These are phyloP conservation scores for Oxytropis ochrocephala DNA, from an alignment of 306 rosid genomes.

Conservation along the genomic window DNA sequence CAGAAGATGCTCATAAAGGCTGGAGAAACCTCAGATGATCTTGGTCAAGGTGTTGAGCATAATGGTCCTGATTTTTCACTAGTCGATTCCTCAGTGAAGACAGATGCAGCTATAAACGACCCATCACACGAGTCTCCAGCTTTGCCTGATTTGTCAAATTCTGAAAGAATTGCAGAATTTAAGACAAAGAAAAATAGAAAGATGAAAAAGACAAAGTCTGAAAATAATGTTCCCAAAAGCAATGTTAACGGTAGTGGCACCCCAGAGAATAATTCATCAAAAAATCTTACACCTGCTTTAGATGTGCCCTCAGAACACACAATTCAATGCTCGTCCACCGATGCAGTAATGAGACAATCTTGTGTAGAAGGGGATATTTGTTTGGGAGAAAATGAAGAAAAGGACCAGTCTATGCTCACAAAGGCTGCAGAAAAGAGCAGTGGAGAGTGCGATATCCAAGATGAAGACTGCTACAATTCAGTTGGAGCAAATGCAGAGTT, in stretches of 20 bases:
- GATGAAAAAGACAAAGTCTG: slow-evolving; percentile 15
- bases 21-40: not conserved
- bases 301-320: slow-evolving; percentile 11
- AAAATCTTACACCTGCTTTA: slow-evolving; percentile 11
- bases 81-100: slow-evolving; percentile 4
- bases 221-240: slow-evolving; percentile 9
- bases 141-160: slow-evolving; percentile 13
- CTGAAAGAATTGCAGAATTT: slow-evolving; percentile 13
- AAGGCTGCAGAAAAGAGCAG: slow-evolving; percentile 8
- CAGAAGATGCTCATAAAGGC: not conserved
- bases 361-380: not conserved
- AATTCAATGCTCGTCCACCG: slow-evolving; percentile 13
- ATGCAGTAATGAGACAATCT: slow-evolving; percentile 20
- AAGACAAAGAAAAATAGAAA: not conserved
- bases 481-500: slow-evolving; percentile 12
- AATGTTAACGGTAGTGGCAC: slow-evolving; percentile 7
- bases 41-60: not conserved
- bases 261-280: slow-evolving; percentile 12
- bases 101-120: slow-evolving; percentile 8
- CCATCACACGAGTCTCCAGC: slow-evolving; percentile 6
- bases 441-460: not conserved
- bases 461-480: slow-evolving; percentile 5
- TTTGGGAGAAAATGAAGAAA: slow-evolving; percentile 14
- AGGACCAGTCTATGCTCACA: not conserved
- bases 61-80: slow-evolving; percentile 4